Conservation (phyloP, 208 protist genomes). For the Leishmania turanica region DNA sequence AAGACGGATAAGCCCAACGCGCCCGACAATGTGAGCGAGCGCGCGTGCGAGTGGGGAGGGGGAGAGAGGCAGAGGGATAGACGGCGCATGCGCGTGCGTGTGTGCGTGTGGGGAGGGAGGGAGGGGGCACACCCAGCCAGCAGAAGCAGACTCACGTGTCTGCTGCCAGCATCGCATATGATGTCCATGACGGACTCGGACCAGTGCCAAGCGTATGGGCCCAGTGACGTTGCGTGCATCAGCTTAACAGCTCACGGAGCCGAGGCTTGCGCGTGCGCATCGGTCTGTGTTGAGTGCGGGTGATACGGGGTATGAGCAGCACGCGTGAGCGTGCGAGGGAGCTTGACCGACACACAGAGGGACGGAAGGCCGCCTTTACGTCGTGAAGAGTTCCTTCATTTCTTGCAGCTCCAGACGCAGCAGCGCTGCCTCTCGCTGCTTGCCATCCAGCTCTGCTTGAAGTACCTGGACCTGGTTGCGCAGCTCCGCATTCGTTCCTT, state of each 20-base stretch:
- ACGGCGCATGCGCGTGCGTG: background rate
- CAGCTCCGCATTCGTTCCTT: slow-evolving; percentile 59
- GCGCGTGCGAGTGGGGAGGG: background rate
- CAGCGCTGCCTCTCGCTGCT: slow-evolving; percentile 63
- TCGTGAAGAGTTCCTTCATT: slow-evolving; percentile 37
- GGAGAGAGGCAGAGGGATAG: slow-evolving; percentile 9
- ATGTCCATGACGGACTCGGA: background rate
- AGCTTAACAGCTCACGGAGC: background rate
- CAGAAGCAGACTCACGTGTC: background rate
- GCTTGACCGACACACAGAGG: background rate
- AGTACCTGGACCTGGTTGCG: slow-evolving; percentile 55
- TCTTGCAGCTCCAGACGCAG: slow-evolving; percentile 71
- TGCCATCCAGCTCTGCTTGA: slow-evolving; percentile 51
- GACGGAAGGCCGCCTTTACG: background rate
- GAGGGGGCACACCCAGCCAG: background rate
- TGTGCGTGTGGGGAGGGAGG: background rate
- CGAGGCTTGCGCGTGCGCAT: background rate
- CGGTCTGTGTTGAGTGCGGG: too few relatives aligned
- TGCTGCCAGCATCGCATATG: background rate
- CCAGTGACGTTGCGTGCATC: background rate
- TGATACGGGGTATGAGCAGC: background rate
- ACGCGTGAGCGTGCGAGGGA: background rate
- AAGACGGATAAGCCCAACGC: background rate
- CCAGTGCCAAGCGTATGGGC: background rate
- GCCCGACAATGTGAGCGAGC: background rate